Base-by-base conservation (phyloP, 805 yeast genomes). In the Metschnikowia continentalis region DNA sequence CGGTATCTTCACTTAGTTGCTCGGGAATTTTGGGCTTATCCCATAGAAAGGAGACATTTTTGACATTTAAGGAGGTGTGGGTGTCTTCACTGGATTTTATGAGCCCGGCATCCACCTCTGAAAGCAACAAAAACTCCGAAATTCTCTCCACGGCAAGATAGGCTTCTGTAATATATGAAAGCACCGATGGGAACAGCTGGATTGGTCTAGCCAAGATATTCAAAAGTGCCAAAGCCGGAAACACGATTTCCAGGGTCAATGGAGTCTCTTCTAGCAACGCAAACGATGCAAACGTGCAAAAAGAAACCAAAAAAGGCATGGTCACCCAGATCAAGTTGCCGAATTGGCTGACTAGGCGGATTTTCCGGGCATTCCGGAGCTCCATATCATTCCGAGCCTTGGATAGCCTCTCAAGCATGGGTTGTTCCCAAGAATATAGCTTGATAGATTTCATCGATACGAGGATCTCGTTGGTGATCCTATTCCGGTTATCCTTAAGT, bases 221-320 rank as follows among this genome's bases (percentile, higher is more conserved):
- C 58, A 85, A 80, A 48, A 84, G 67, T 1, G 88, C 69, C 52
- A 85, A 70, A 2, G 88, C 82, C 13, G 90, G 90, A 64, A 84
- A 84, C 5, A 83, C 84, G 52, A 84, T 74, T 41, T 84, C 87
- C 11, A 90, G 82, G 5, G 88, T 77, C 57, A 85, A 69, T 1
- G 88, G 86, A 8, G 59, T 60, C 3, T 69, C 64, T 23, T 76
- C 71, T 11, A 74, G 52, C 33, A 62, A 55, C 3, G 84, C 78
- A 63, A 77, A 85, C 1, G 78, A 62, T 1, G 81, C 75, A 67
- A 84, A 84, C 1, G 86, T 77, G 5, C 81, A 72, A 58, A 84
- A 80, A 2, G 86, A 78, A 4, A 85, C 87, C 59, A 83, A 66
- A 54, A 83, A 76, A 7, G 90, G 89, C 42, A 83, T 83, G 57